Conservation (phyloP, 1,284 basidiomycete genomes). For the Ceratobasidium papillatum region DNA sequence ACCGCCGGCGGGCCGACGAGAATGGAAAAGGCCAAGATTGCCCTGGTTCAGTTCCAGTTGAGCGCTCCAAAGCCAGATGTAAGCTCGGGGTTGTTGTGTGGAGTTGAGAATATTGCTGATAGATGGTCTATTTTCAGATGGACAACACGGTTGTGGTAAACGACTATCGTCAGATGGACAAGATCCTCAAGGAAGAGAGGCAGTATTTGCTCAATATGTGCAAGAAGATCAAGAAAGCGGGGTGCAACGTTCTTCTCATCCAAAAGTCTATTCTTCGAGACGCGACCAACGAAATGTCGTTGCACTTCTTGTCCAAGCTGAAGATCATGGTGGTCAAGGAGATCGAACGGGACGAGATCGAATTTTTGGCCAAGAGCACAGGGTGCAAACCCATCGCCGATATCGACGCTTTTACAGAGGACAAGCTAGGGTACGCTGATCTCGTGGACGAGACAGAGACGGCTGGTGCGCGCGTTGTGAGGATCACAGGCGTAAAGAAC, state of each 20-base stretch:
- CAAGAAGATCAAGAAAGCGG: slow-evolving; percentile 99
- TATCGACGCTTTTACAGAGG: slow-evolving; percentile 98
- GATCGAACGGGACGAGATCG: slow-evolving; percentile 98
- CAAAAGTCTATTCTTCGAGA: slow-evolving; percentile 99
- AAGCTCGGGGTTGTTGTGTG: slow-evolving; percentile 51
- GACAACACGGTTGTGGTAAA: slow-evolving; percentile 99
- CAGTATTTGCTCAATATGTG: slow-evolving; percentile 98
- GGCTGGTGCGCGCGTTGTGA: slow-evolving; percentile 90
- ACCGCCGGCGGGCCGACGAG: slow-evolving; percentile 93
- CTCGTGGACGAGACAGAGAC: slow-evolving; percentile 91
- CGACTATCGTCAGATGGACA: slow-evolving; percentile 99
- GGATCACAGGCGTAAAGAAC: slow-evolving; percentile 95
- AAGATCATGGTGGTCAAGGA: slow-evolving; percentile 98
- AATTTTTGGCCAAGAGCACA: slow-evolving; percentile 94
- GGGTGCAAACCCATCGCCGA: slow-evolving; percentile 97
- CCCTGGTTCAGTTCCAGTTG: slow-evolving; percentile 98
- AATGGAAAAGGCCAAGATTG: slow-evolving; percentile 99
- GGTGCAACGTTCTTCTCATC: slow-evolving; percentile 98
- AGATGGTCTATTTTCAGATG: slow-evolving; percentile 69
- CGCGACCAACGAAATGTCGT: slow-evolving; percentile 97
- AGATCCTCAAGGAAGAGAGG: slow-evolving; percentile 98
- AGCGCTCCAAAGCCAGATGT: slow-evolving; percentile 98
- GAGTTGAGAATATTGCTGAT: slow-evolving; percentile 1
- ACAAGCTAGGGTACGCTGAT: slow-evolving; percentile 97
- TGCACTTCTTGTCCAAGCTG: slow-evolving; percentile 97